Evolutionary conservation across 352 stramenopile genomes (phyloP), one percentile per base, ranked within the genome.

Genomic region (Phytopythium aichiense): DNA sequence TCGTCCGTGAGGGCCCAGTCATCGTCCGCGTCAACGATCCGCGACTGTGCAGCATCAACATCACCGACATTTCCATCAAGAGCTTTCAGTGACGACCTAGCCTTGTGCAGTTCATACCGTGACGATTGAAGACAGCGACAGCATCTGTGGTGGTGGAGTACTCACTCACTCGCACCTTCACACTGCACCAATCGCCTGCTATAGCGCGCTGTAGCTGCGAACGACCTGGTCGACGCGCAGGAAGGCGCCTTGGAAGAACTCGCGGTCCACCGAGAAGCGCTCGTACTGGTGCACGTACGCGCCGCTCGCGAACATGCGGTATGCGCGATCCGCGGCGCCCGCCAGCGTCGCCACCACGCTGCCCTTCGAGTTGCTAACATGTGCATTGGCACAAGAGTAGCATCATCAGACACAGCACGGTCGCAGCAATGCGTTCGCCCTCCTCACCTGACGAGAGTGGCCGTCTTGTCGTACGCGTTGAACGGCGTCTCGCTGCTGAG

Each of bases 221-320:
- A 85, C 76, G 42, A 92, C 68, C 48, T 92, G 84, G 58, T 91
- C 84, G n/a, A 90, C 67, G 23, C 69, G 69, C 16, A 92, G 71
- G 61, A 91, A 92, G 33, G 72, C 61, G 48, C 78, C 66, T 64
- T 88, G 74, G 56, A 91, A 91, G 54, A 85, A 89, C 6, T 72
- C 73, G 23, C 72, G 60, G 25, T 88, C 79, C 18, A 91, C 68
- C 18, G 63, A 68, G 67, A 88, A 69, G 12, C 70, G 76, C 18
- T 69, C 65, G 60, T 91, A 92, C 66, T 89, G 76, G 31, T 91
- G 81, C 22, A 88, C 49, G 64, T 88, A 91, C 28, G 81, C 81
- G 23, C 72, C 68, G 38, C 83, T 72, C 0, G 71, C 64, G 56
- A 87, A 92, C 81, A 92, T 92, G 11, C 83, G 65, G 49, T 89